phyloP scores from a whole-genome alignment of 2,329 filamentous ascomycete genomes.

The Penicillium sp. region DNA sequence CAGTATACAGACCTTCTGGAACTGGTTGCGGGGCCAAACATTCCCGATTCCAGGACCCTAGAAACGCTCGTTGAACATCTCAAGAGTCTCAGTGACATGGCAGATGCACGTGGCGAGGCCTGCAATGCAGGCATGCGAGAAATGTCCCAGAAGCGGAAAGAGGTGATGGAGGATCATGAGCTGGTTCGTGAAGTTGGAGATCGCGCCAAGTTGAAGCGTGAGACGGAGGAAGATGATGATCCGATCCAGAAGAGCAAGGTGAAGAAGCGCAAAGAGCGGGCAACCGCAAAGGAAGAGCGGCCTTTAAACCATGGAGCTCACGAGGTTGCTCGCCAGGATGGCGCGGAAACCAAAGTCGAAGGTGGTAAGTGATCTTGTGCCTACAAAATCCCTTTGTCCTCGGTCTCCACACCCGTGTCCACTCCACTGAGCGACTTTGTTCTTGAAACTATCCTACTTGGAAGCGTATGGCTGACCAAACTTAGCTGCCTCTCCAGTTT shows the following conservation, averaged over 20 bases:
- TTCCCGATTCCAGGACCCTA: slow-evolving; percentile 45
- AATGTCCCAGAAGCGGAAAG: slow-evolving; percentile 53
- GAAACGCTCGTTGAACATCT: slow-evolving; percentile 50
- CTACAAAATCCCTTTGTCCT: slow-evolving; percentile 3
- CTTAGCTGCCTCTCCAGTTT: slow-evolving; percentile 33
- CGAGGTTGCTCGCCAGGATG: slow-evolving; percentile 59
- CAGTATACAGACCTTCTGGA: slow-evolving; percentile 57
- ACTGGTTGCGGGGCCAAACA: slow-evolving; percentile 46
- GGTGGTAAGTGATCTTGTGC: slow-evolving; percentile 40
- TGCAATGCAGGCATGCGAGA: slow-evolving; percentile 57
- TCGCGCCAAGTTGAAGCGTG: slow-evolving; percentile 43
- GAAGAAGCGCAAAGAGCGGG: slow-evolving; percentile 71
- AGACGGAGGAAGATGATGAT: slow-evolving; percentile 43
- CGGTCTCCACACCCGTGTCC: slow-evolving; percentile 1
- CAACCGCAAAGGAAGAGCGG: slow-evolving; percentile 55
- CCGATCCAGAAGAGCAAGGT: slow-evolving; percentile 57
- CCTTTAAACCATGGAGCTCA: slow-evolving; percentile 58
- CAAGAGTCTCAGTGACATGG: slow-evolving; percentile 52
- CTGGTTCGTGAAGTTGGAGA: slow-evolving; percentile 47
- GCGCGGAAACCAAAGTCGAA: slow-evolving; percentile 52
- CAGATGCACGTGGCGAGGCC: slow-evolving; percentile 52
- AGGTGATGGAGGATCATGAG: slow-evolving; percentile 49
- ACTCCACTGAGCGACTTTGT: slow-evolving; percentile 10
- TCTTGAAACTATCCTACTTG: slow-evolving; percentile 6
- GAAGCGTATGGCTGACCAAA: slow-evolving; percentile 9